A percentile compares a stretch with the other conserved stretches of the same genome.
These are phyloP conservation scores for Lasiosphaeris hirsuta DNA, from an alignment of 495 filamentous ascomycete species.

Conservation along the genomic window DNA sequence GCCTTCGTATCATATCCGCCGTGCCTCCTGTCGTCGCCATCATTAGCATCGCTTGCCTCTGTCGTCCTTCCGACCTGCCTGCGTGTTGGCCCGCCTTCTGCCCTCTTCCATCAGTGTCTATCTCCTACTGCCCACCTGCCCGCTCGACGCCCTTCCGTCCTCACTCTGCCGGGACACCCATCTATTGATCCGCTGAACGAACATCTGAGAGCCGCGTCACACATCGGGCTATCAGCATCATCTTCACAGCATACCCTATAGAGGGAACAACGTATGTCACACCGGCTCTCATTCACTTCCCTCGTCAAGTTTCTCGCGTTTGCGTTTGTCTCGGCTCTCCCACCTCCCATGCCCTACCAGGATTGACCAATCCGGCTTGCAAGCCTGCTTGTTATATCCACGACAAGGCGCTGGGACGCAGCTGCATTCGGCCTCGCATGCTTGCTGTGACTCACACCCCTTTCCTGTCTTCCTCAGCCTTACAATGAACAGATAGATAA, in stretches of 20 bases:
- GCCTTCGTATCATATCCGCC: not conserved
- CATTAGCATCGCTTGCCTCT: not conserved
- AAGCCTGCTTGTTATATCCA: slow-evolving; percentile 3
- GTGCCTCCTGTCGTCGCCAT: not conserved
- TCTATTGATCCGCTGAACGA: not conserved
- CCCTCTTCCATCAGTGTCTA: slow-evolving; percentile 7
- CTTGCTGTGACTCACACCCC: slow-evolving; percentile 30
- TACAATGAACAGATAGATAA: slow-evolving; percentile 25
- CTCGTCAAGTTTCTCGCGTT: slow-evolving; percentile 5
- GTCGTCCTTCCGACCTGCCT: not conserved
- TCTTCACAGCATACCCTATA: slow-evolving; percentile 1
- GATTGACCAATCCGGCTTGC: slow-evolving; percentile 23
- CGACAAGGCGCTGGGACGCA: not conserved
- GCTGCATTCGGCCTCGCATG: slow-evolving; percentile 22
- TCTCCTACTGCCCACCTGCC: not conserved
- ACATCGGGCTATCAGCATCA: slow-evolving; percentile 11
- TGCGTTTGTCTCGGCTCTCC: slow-evolving; percentile 4
- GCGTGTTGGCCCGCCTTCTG: slow-evolving; percentile 1
- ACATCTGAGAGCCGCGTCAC: slow-evolving; percentile 1
- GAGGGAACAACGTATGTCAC: slow-evolving; percentile 13
- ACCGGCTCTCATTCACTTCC: not conserved
- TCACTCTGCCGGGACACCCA: slow-evolving; percentile 1
- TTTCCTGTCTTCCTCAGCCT: slow-evolving; percentile 17
- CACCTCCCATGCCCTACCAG: slow-evolving; percentile 2
- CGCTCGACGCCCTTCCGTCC: slow-evolving; percentile 5